Evolutionary conservation across 805 yeast genomes (phyloP).

Genomic region (Sugiyamaella valdiviana): DNA sequence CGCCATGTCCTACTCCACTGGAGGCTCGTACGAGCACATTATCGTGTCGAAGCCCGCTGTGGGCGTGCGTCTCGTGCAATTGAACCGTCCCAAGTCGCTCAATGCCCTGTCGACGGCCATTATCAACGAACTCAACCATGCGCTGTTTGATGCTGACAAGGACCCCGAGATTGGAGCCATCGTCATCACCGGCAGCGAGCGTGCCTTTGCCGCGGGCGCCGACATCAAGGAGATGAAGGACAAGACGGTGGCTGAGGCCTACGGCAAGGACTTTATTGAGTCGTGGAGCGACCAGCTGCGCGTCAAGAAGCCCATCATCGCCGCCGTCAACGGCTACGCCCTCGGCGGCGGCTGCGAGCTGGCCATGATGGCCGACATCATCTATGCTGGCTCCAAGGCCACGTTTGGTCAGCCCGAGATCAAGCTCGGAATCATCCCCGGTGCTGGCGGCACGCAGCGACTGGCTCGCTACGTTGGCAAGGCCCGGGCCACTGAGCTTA

Average conservation of each 20-base stretch:
- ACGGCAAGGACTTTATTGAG: slow-evolving; percentile 33
- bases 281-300: slow-evolving; percentile 37
- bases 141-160: slow-evolving; percentile 33
- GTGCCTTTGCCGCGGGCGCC: slow-evolving; percentile 52
- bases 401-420: slow-evolving; percentile 52
- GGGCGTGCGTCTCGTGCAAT: slow-evolving; percentile 36
- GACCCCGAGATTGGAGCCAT: slow-evolving; percentile 40
- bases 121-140: slow-evolving; percentile 35
- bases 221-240: slow-evolving; percentile 47
- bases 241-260: slow-evolving; percentile 34
- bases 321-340: slow-evolving; percentile 51
- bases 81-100: slow-evolving; percentile 42
- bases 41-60: slow-evolving; percentile 35
- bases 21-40: slow-evolving; percentile 33
- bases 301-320: slow-evolving; percentile 44
- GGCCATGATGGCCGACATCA: slow-evolving; percentile 48
- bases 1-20: slow-evolving; percentile 16
- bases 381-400: slow-evolving; percentile 45
- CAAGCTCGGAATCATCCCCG: slow-evolving; percentile 46
- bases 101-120: slow-evolving; percentile 37
- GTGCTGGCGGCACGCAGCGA: slow-evolving; percentile 51
- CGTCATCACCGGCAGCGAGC: slow-evolving; percentile 42
- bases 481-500: slow-evolving; percentile 43
- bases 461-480: slow-evolving; percentile 45
- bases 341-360: slow-evolving; percentile 54